Percentiles rank a stretch among this genome's conserved stretches.
Conservation (phyloP, 2,329 filamentous ascomycete species). For the Fusarium continuum region DNA sequence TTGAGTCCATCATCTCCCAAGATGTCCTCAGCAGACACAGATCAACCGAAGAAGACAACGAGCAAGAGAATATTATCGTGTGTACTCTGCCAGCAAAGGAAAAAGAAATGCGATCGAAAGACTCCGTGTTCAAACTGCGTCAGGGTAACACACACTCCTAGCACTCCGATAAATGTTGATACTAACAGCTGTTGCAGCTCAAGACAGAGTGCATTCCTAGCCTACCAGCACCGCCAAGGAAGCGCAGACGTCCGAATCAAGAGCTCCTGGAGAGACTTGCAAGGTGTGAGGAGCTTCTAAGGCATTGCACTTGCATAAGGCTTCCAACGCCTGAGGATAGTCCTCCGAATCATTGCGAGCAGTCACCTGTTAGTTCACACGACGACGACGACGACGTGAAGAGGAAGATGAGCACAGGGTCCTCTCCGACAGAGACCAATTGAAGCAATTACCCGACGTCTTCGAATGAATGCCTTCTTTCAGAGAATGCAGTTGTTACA, state of each 20-base stretch:
- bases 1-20: conserved; percentile 14
- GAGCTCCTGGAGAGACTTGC: conserved; percentile 37
- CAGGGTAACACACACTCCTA: conserved; percentile 27
- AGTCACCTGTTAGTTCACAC: conserved; percentile 10
- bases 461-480: neutral
- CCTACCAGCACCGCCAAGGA: conserved; percentile 43
- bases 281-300: conserved; percentile 29
- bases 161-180: accelerated
- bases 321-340: conserved; percentile 28
- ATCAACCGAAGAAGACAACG: conserved; percentile 19
- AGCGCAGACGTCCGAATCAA: conserved; percentile 44
- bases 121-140: conserved; percentile 46
- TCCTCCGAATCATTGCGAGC: conserved; percentile 15
- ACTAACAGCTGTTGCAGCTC: conserved; percentile 24
- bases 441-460: no score
- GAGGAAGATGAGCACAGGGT: conserved; percentile 6
- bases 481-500: neutral
- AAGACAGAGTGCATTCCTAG: conserved; percentile 42
- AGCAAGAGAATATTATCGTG: conserved; percentile 40
- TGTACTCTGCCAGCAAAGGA: conserved; percentile 46
- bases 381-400: conserved; percentile 17
- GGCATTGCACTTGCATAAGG: conserved; percentile 39
- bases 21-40: conserved; percentile 12
- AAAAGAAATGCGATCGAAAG: conserved; percentile 48
- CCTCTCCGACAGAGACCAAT: neutral